A percentile compares a stretch with the other conserved stretches of the same genome.
These are phyloP conservation scores for Suzukiozyma palmioleophila DNA, from an alignment of 1,139 yeast genomes.

Conservation along the genomic window DNA sequence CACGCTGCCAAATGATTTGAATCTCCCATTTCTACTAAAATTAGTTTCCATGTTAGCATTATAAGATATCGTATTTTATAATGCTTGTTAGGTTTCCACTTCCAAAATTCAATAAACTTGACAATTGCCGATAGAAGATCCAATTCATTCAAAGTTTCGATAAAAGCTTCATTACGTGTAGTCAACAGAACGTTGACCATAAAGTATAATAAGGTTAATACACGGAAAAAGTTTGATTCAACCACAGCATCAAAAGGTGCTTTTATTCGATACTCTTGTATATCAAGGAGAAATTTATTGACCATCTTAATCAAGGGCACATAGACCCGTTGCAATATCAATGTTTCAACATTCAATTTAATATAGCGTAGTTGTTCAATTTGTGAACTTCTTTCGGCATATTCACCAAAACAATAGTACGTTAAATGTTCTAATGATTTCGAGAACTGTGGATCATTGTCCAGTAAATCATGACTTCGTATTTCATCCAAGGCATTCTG, in stretches of 20 bases:
- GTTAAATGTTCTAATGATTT: slow-evolving; percentile 12
- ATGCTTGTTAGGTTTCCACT: slow-evolving; percentile 43
- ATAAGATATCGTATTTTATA: slow-evolving; percentile 49
- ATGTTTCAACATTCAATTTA: slow-evolving; percentile 7
- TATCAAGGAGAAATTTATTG: slow-evolving; percentile 12
- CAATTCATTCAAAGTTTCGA: slow-evolving; percentile 19
- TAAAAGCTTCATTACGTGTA: slow-evolving; percentile 11
- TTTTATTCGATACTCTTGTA: slow-evolving; percentile 8
- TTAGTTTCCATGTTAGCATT: slow-evolving; percentile 52
- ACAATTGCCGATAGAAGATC: slow-evolving; percentile 45
- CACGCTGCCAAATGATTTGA: slow-evolving; percentile 35
- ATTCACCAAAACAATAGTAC: slow-evolving; percentile 45
- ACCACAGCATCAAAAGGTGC: slow-evolving; percentile 4
- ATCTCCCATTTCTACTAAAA: slow-evolving; percentile 67
- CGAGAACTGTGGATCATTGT: slow-evolving; percentile 1
- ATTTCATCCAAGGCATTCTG: background rate
- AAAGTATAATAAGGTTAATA: slow-evolving; percentile 54
- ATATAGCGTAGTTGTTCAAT: slow-evolving; percentile 36
- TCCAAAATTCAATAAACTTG: slow-evolving; percentile 59
- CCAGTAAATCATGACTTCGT: background rate
- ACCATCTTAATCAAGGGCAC: slow-evolving; percentile 12
- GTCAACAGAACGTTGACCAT: slow-evolving; percentile 29
- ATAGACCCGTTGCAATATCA: slow-evolving; percentile 9
- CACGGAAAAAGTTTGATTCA: slow-evolving; percentile 23
- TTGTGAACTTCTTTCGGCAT: slow-evolving; percentile 21